phyloP scores from a whole-genome alignment of 768 basidiomycete species.

The Omphalotus guepiniiformis region DNA sequence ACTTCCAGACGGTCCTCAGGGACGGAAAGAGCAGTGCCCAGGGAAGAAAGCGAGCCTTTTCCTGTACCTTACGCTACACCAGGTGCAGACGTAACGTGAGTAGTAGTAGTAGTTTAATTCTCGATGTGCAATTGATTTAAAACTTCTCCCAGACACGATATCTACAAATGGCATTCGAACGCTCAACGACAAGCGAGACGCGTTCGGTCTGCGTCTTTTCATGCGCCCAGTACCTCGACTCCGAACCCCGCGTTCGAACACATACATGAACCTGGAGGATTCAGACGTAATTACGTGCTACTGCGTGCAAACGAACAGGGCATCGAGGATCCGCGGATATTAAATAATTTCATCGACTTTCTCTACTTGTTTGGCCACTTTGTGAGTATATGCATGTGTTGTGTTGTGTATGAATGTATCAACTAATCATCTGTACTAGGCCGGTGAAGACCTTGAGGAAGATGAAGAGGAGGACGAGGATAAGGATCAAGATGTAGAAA shows the following conservation, averaged over 20 bases:
- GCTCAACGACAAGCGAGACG: constrained; percentile 57
- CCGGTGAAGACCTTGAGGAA: constrained; percentile 86
- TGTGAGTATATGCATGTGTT: constrained; percentile 44
- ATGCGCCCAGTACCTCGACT: constrained; percentile 45
- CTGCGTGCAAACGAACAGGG: constrained; percentile 68
- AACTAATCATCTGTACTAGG: constrained; percentile 40
- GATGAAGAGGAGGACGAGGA: constrained; percentile 80
- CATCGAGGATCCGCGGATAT: constrained; percentile 52
- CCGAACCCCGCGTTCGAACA: constrained; percentile 83
- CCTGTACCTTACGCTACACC: constrained; percentile 85
- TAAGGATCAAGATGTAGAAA: constrained; percentile 24
- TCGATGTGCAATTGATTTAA: constrained; percentile 1
- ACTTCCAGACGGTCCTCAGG: constrained; percentile 19
- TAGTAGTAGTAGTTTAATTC: constrained; percentile 16
- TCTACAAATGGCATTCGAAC: constrained; percentile 93
- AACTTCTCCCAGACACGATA: constrained; percentile 59
- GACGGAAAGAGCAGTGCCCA: constrained; percentile 17
- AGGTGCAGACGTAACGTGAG: constrained; percentile 92
- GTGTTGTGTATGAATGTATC: neutral
- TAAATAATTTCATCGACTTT: constrained; percentile 93
- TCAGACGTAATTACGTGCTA: constrained; percentile 83
- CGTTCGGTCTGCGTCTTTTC: constrained; percentile 67
- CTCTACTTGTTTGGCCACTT: constrained; percentile 94
- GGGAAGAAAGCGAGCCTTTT: constrained; percentile 66
- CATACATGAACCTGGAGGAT: constrained; percentile 94